Percentiles rank a stretch among this genome's conserved stretches.
Evolutionary conservation across 129 eudicot genomes (phyloP).

Genomic region (Mikania micrantha): DNA sequence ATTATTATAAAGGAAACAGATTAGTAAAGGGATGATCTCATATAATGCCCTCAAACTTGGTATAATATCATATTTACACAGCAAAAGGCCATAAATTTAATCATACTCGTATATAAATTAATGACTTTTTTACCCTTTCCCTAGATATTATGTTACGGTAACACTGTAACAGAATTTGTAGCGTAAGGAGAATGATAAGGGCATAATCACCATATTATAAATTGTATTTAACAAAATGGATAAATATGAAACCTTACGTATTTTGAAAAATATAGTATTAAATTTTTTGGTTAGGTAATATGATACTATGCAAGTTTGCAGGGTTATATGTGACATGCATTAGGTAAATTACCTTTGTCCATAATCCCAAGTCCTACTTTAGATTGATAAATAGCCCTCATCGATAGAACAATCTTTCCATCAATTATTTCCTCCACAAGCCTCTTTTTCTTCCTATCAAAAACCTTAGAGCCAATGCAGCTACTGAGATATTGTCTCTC

Average conservation of each 20-base stretch:
- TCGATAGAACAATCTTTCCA: constrained; percentile 76
- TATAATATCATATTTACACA: background rate
- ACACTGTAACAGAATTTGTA: background rate
- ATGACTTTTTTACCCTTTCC: background rate
- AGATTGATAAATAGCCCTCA: constrained; percentile 92
- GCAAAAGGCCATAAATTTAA: background rate
- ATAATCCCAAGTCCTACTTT: constrained; percentile 80
- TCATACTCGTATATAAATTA: background rate
- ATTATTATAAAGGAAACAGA: background rate
- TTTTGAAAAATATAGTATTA: background rate
- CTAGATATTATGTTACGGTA: background rate
- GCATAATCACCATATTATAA: background rate
- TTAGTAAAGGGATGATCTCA: background rate
- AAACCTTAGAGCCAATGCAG: constrained; percentile 52
- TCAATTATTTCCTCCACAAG: constrained; percentile 92
- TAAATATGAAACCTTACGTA: background rate
- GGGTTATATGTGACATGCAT: background rate
- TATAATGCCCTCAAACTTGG: background rate
- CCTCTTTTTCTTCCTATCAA: constrained; percentile 70
- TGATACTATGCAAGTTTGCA: background rate
- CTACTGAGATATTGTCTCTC: constrained; percentile 7
- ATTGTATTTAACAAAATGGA: background rate
- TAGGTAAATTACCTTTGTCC: constrained; percentile 58
- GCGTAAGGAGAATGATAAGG: background rate
- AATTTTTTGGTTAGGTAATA: background rate